phyloP scores from a whole-genome alignment of 495 filamentous ascomycete genomes.

The Penicillium maclennaniae region DNA sequence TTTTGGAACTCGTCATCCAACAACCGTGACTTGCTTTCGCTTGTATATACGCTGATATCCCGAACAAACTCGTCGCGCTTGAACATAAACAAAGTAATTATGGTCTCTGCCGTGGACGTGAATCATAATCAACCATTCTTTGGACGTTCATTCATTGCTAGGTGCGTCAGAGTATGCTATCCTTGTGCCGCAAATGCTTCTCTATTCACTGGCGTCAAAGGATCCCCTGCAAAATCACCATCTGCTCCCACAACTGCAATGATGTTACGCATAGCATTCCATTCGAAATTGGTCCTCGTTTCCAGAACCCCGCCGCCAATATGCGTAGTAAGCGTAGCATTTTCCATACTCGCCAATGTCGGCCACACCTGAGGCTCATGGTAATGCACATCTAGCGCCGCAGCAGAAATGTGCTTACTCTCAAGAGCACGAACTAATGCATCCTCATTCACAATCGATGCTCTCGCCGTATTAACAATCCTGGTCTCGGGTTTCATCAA shows the following conservation, averaged over 20 bases:
- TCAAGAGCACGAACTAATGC: constrained; percentile 62
- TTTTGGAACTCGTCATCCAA: too few species aligned
- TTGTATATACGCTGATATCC: too few species aligned
- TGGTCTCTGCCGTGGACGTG: too few species aligned
- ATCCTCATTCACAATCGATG: constrained; percentile 60
- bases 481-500: constrained; percentile 51
- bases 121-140: too few species aligned
- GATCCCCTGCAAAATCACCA: constrained; percentile 16
- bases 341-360: constrained; percentile 15
- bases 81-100: too few species aligned
- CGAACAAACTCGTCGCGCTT: too few species aligned
- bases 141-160: too few species aligned
- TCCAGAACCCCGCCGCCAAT: constrained; percentile 16
- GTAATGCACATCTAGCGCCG: constrained; percentile 64
- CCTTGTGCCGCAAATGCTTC: constrained; percentile 13
- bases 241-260: constrained; percentile 12
- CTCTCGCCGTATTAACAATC: constrained; percentile 65
- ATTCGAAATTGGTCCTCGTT: constrained; percentile 19
- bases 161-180: neutral
- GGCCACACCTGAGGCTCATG: constrained; percentile 41
- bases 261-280: constrained; percentile 21
- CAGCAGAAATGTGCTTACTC: constrained; percentile 41
- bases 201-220: constrained; percentile 20
- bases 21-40: too few species aligned
- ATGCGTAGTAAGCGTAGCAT: constrained; percentile 19